phyloP scores from a whole-genome alignment of 2,329 filamentous ascomycete species.

The Hysterium pulicare region DNA sequence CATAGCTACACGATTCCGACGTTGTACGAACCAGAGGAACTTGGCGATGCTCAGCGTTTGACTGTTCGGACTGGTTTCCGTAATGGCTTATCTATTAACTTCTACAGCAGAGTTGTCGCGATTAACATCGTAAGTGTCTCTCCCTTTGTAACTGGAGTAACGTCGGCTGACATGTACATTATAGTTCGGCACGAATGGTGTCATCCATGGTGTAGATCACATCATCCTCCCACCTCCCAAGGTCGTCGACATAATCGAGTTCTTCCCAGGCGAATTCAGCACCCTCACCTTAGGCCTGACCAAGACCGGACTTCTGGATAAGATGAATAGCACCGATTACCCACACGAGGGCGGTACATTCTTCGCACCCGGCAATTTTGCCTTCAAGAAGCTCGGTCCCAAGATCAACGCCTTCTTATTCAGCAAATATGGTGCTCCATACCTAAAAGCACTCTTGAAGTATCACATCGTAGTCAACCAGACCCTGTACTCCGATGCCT shows the following conservation, averaged over 20 bases:
- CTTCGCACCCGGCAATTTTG: constrained; percentile 77
- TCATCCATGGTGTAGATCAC: constrained; percentile 73
- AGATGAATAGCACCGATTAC: constrained; percentile 50
- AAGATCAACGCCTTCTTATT: constrained; percentile 82
- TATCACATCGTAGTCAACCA: constrained; percentile 74
- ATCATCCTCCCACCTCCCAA: constrained; percentile 74
- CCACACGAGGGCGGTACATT: constrained; percentile 65
- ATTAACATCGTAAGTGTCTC: constrained; percentile 67
- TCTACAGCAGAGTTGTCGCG: constrained; percentile 67
- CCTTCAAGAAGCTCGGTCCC: constrained; percentile 73
- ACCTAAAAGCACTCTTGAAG: constrained; percentile 71
- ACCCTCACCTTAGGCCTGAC: constrained; percentile 71
- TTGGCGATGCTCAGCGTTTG: constrained; percentile 62
- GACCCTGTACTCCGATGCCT: constrained; percentile 80
- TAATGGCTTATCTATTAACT: constrained; percentile 67
- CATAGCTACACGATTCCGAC: constrained; percentile 72
- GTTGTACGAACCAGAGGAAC: constrained; percentile 57
- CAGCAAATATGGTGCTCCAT: constrained; percentile 68
- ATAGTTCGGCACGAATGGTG: constrained; percentile 70
- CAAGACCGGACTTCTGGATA: constrained; percentile 68
- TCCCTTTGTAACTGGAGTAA: not conserved
- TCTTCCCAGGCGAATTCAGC: constrained; percentile 69
- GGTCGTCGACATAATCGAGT: constrained; percentile 60
- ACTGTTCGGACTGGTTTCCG: constrained; percentile 61
- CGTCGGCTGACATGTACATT: not conserved